Conservation (phyloP, 169 alveolate genomes). For the Perkinsus olseni region DNA sequence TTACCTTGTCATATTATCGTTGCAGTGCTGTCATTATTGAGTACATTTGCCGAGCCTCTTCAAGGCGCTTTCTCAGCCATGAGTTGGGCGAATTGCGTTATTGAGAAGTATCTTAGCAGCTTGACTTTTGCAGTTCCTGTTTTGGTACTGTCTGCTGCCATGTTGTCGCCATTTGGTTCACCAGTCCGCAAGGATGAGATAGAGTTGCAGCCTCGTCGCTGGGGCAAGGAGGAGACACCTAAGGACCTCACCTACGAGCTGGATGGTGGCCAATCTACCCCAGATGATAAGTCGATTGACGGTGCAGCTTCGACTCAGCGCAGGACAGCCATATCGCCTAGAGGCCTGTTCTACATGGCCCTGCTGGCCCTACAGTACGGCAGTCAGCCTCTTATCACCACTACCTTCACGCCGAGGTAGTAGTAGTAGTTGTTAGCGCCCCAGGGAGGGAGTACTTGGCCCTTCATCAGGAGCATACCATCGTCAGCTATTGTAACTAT, state of each 20-base stretch:
- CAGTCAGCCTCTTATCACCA: conserved; percentile 2
- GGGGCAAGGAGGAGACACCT: background rate
- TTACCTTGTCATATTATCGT: too few species aligned
- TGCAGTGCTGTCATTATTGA: too few species aligned
- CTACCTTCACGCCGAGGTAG: background rate
- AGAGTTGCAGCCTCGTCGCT: background rate
- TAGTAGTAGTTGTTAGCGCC: background rate
- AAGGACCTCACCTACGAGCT: background rate
- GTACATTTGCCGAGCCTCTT: too few species aligned
- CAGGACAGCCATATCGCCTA: background rate
- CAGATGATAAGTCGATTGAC: background rate
- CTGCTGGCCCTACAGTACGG: conserved; percentile 3
- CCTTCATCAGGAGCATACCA: background rate
- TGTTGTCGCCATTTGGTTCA: background rate
- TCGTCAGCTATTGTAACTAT: background rate
- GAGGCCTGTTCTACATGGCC: conserved; percentile 1
- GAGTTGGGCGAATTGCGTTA: background rate
- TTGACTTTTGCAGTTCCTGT: background rate
- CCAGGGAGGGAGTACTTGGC: background rate
- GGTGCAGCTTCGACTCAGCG: background rate
- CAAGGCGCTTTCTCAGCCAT: too few species aligned
- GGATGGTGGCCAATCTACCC: background rate
- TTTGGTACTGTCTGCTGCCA: background rate
- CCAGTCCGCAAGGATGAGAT: background rate
- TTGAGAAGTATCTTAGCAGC: background rate